Evolutionary conservation across 2,329 filamentous ascomycete species (phyloP).

Genomic region (Alternaria panax): DNA sequence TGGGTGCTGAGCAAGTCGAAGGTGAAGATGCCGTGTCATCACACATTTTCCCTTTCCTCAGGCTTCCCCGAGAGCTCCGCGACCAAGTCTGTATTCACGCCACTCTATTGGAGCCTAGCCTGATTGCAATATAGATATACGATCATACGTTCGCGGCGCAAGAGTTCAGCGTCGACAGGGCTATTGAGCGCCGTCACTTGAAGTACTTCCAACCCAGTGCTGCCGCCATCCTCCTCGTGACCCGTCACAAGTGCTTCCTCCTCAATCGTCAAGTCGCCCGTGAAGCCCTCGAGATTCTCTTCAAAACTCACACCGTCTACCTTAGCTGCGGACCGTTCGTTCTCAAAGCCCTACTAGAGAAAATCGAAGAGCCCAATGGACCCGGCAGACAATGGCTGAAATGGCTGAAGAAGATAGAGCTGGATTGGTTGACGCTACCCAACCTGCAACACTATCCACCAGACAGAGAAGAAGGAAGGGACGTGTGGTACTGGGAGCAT

Average conservation of each 20-base stretch:
- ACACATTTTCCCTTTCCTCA: constrained; percentile 38
- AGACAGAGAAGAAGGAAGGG: constrained; percentile 28
- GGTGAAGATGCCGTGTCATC: constrained; percentile 3
- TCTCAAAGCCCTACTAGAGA: constrained; percentile 38
- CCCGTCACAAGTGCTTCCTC: constrained; percentile 45
- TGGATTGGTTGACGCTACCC: constrained; percentile 48
- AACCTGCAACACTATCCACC: constrained; percentile 44
- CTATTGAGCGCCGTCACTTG: constrained; percentile 46
- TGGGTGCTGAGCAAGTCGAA: constrained; percentile 6
- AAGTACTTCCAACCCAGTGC: constrained; percentile 43
- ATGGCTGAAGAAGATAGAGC: constrained; percentile 41
- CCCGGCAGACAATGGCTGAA: constrained; percentile 39
- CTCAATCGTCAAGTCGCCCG: constrained; percentile 44
- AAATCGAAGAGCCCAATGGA: constrained; percentile 35
- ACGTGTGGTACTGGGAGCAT: constrained; percentile 40
- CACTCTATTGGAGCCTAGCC: neutral
- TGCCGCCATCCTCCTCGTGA: constrained; percentile 41
- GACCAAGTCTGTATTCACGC: constrained; percentile 36
- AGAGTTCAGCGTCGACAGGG: constrained; percentile 34
- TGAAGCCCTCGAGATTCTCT: constrained; percentile 46
- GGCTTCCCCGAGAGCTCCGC: constrained; percentile 48
- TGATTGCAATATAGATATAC: constrained; percentile 38
- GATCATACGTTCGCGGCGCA: constrained; percentile 34
- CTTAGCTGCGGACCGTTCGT: constrained; percentile 48
- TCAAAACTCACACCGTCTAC: constrained; percentile 44